These are phyloP conservation scores for Spencermartinsiella europaea DNA, from an alignment of 805 yeast genomes.

Conservation along the genomic window DNA sequence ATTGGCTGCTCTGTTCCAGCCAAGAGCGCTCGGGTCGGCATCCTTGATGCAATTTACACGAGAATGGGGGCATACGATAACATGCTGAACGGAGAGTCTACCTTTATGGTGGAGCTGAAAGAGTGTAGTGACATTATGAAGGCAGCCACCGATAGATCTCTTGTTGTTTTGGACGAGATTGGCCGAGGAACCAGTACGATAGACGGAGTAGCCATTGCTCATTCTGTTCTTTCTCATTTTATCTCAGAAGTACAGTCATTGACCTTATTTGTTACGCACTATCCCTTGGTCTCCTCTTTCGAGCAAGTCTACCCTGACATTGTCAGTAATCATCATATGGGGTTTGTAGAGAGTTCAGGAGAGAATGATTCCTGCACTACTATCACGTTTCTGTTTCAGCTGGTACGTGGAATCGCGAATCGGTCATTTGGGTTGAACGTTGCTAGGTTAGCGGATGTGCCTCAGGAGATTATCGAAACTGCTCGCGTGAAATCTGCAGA, in stretches of 20 bases:
- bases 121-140: conserved; percentile 58
- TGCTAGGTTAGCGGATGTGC: conserved; percentile 66
- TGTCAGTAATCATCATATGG: conserved; percentile 69
- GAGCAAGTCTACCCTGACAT: conserved; percentile 36
- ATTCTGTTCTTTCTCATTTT: conserved; percentile 61
- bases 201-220: conserved; percentile 82
- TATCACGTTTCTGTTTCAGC: conserved; percentile 49
- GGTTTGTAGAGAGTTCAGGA: conserved; percentile 38
- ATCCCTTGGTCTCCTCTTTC: conserved; percentile 56
- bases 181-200: conserved; percentile 70
- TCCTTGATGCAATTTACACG: conserved; percentile 55
- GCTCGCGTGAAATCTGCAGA: conserved; percentile 27
- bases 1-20: conserved; percentile 77
- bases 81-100: conserved; percentile 67
- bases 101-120: conserved; percentile 72
- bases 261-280: conserved; percentile 80
- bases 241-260: conserved; percentile 43
- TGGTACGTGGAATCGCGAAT: conserved; percentile 46
- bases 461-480: conserved; percentile 18
- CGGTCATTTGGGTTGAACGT: conserved; percentile 82
- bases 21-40: conserved; percentile 50
- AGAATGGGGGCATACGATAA: conserved; percentile 61
- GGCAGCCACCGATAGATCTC: conserved; percentile 46
- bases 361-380: conserved; percentile 36
- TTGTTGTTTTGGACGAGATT: conserved; percentile 67